Evolutionary conservation across 164 flowering plant species (phyloP), one percentile per base, ranked within the genome.

Genomic region (Malania oleifera): DNA sequence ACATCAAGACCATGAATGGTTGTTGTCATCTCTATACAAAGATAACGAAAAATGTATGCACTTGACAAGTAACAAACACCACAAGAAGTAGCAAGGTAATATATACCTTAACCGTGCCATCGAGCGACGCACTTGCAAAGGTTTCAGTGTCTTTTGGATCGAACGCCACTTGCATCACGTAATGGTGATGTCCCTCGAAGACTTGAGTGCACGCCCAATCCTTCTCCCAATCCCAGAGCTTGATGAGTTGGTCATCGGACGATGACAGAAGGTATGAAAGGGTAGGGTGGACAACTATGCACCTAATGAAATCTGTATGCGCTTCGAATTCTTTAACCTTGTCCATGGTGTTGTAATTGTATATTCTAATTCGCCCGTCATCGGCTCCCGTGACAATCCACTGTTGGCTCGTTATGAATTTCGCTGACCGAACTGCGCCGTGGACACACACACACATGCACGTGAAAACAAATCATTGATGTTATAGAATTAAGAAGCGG

Each of bases 341-440:
- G 52, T 90, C 98, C 96, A 86, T 87, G 23, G 97, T 93, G 50
- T 93, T 86, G 71, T 90, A 93, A 65, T 93, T 88, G 80, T 93
- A 93, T 37, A 93, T 96, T 74, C 98, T 96, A 47, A 93, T 86
- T 64, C 71, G 77, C 93, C 82, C 90, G 70, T 93, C 98, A 77
- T 93, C 98, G 22, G 97, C 95, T 60, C 96, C 97, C 66, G 95
- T 90, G 52, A 93, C 96, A 59, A 93, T 80, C 98, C 98, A 93
- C 52, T 93, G 95, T 64, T 88, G 90, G 27, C 95, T 84, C 48
- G 95, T 80, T 40, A 93, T 76, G 60, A 90, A 93, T 63, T 93
- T 93, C 17, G 97, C 91, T 20, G 98, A 86, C 58, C 97, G 80
- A 37, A 93, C 98, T 90, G 92, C 70, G n/a, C n/a, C n/a, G n/a